Evolutionary conservation across 257 asterid genomes (phyloP).

Genomic region (Anisodus tanguticus): DNA sequence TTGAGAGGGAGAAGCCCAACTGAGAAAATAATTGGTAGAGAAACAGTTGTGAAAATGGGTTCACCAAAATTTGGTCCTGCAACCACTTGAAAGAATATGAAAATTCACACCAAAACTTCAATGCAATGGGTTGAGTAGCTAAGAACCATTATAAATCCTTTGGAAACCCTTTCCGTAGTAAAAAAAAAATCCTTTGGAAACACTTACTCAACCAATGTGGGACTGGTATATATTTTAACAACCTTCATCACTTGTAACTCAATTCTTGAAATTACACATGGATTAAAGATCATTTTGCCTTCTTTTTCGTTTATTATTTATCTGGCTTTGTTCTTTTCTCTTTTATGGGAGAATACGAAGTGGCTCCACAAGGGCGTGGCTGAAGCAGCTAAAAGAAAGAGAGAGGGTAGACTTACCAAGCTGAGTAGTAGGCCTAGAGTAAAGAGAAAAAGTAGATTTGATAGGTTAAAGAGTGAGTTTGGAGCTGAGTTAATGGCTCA

Average conservation of each 20-base stretch:
- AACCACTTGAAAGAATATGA: neutral
- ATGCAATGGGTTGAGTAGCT: neutral
- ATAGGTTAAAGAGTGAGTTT: neutral
- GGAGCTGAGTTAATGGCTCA: neutral
- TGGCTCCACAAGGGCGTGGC: constrained; percentile 1
- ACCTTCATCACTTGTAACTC: neutral
- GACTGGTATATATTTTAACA: neutral
- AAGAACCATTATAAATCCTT: neutral
- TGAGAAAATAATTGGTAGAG: neutral
- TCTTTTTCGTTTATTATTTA: neutral
- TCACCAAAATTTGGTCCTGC: neutral
- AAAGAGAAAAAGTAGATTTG: neutral
- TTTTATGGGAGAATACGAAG: neutral
- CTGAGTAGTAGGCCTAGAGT: neutral
- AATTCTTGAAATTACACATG: neutral
- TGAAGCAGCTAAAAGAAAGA: neutral
- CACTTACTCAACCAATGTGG: neutral
- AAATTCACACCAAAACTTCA: neutral
- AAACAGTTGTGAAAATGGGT: neutral
- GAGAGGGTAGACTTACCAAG: neutral
- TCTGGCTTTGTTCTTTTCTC: neutral
- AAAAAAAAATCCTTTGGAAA: neutral
- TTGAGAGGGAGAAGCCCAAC: neutral
- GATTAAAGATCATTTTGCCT: neutral
- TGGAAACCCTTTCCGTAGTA: neutral